Evolutionary conservation across 2,329 filamentous ascomycete species (phyloP).

Genomic region (Pestalotiopsis sp.): DNA sequence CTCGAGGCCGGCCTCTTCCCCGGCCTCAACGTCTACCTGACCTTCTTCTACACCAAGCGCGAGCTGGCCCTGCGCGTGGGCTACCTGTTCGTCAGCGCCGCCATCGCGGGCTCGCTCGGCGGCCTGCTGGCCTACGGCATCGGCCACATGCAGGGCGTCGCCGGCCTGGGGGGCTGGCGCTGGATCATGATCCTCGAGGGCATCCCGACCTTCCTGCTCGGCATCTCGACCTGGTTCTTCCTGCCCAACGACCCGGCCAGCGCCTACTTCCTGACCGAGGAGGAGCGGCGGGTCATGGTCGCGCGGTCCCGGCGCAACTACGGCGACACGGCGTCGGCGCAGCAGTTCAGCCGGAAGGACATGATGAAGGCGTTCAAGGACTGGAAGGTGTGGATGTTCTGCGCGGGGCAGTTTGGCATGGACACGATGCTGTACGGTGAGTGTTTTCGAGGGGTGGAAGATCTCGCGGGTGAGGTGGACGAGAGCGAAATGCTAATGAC

Average conservation of each 20-base stretch:
- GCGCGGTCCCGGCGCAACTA: constrained; percentile 41
- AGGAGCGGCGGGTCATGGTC: constrained; percentile 58
- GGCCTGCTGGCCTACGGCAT: constrained; percentile 76
- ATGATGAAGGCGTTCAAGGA: constrained; percentile 69
- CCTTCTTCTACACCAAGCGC: constrained; percentile 74
- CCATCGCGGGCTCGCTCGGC: constrained; percentile 71
- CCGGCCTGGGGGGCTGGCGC: constrained; percentile 69
- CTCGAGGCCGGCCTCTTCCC: constrained; percentile 74
- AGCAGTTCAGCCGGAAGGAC: constrained; percentile 57
- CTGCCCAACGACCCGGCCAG: constrained; percentile 63
- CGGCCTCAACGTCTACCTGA: constrained; percentile 69
- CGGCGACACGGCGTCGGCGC: constrained; percentile 48
- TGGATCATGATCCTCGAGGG: constrained; percentile 68
- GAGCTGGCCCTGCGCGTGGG: constrained; percentile 74
- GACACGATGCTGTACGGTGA: constrained; percentile 74
- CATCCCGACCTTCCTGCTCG: constrained; percentile 52
- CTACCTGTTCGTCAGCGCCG: constrained; percentile 72
- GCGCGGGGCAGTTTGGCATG: constrained; percentile 69
- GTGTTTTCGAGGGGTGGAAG: neutral
- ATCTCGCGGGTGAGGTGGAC: neutral
- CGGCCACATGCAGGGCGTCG: constrained; percentile 70
- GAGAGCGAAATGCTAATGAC: constrained; percentile 6
- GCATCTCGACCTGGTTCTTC: constrained; percentile 56
- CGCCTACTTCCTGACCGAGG: constrained; percentile 60
- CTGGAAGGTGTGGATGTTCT: constrained; percentile 77